phyloP scores from a whole-genome alignment of 140 eudicot species.

The Cichorium intybus region DNA sequence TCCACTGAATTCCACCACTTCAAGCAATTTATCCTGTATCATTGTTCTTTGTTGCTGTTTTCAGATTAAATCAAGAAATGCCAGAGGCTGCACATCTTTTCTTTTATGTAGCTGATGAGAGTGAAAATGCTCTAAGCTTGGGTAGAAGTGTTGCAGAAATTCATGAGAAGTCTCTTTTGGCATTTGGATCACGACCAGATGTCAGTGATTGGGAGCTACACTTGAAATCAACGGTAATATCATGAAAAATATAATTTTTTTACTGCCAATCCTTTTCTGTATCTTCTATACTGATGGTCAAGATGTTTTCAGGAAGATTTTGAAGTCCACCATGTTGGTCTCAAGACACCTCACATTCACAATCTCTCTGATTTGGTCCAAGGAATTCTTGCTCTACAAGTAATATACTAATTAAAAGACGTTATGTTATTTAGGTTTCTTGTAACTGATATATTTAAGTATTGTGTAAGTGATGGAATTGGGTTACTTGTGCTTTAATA shows the following conservation, averaged over 20 bases:
- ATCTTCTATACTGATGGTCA: conserved; percentile 1
- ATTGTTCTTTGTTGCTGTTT: conserved; percentile 18
- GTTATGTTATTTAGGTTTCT: conserved; percentile 14
- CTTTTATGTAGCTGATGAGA: conserved; percentile 95
- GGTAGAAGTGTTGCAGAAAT: conserved; percentile 47
- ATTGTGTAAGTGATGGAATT: conserved; percentile 19
- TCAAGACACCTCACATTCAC: conserved; percentile 78
- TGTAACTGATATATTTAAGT: conserved; percentile 4
- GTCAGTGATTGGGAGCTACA: conserved; percentile 89
- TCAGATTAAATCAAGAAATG: conserved; percentile 38
- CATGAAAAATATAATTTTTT: neutral
- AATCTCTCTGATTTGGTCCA: conserved; percentile 86
- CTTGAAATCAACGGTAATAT: conserved; percentile 72
- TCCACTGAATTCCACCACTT: neutral
- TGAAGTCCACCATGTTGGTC: conserved; percentile 88
- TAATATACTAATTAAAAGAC: conserved; percentile 22
- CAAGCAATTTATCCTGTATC: neutral
- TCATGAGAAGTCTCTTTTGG: conserved; percentile 60
- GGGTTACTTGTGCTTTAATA: conserved; percentile 22
- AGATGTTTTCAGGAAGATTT: conserved; percentile 61
- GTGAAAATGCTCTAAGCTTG: conserved; percentile 56
- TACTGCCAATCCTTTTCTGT: neutral
- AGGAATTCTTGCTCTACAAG: conserved; percentile 62
- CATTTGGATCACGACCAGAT: conserved; percentile 75
- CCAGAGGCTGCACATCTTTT: conserved; percentile 60